These are phyloP conservation scores for Phytophthora litchii DNA, from an alignment of 352 stramenopile genomes.

Conservation along the genomic window DNA sequence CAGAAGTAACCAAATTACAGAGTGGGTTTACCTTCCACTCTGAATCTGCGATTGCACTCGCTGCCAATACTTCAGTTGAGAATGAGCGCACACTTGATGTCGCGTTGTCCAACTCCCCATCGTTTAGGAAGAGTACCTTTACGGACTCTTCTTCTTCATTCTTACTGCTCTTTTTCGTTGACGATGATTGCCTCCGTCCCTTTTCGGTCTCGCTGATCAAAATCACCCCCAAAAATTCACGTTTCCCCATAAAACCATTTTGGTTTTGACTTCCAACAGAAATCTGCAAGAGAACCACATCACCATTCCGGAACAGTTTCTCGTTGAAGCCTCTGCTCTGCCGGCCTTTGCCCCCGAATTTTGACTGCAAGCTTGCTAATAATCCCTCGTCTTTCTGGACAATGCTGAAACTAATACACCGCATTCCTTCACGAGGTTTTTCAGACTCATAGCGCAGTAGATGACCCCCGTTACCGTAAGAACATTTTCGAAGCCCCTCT, in stretches of 20 bases:
- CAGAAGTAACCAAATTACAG: constrained; percentile 78
- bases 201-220: constrained; percentile 79
- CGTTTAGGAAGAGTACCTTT: constrained; percentile 82
- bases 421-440: constrained; percentile 83
- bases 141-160: constrained; percentile 71
- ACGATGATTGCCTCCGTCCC: constrained; percentile 50
- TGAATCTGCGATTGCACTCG: constrained; percentile 64
- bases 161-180: constrained; percentile 44
- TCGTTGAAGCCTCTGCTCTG: constrained; percentile 39
- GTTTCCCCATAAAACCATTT: constrained; percentile 48
- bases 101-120: constrained; percentile 74
- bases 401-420: constrained; percentile 76
- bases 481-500: constrained; percentile 61
- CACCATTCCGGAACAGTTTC: constrained; percentile 82
- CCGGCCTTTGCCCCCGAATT: constrained; percentile 37
- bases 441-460: constrained; percentile 82
- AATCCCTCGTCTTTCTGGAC: constrained; percentile 53
- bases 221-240: constrained; percentile 76
- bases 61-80: constrained; percentile 65
- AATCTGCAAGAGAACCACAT: constrained; percentile 73
- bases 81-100: constrained; percentile 68
- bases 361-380: constrained; percentile 32
- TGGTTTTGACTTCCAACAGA: constrained; percentile 39
- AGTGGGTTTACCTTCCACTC: constrained; percentile 84
- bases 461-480: constrained; percentile 53